A percentile compares a stretch with the other conserved stretches of the same genome.
These are phyloP conservation scores for Wallacemonas sp. DNA, from an alignment of 208 protist genomes.

Conservation along the genomic window DNA sequence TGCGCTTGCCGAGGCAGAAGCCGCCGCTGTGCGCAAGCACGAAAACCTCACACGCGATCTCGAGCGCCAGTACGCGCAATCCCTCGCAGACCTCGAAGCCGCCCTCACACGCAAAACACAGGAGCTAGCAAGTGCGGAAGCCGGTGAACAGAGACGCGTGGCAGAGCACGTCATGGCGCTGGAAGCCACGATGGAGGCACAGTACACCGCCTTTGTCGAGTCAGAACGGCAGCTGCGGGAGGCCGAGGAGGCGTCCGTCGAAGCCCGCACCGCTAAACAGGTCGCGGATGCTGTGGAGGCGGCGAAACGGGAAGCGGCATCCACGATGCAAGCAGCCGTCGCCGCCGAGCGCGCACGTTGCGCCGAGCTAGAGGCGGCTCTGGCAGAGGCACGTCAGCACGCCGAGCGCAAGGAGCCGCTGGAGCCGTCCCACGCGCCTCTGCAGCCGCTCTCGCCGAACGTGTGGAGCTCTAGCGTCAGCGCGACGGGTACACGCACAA, in stretches of 20 bases:
- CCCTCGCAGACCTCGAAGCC: slow-evolving; percentile 19
- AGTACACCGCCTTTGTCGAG: slow-evolving; percentile 17
- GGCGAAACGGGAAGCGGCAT: slow-evolving; percentile 4
- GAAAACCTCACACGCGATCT: not conserved
- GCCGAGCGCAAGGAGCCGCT: not conserved
- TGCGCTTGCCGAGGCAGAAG: not conserved
- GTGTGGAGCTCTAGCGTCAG: not conserved
- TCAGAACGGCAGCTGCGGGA: slow-evolving; percentile 3
- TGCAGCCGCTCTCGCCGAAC: not conserved
- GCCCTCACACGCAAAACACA: slow-evolving; percentile 26
- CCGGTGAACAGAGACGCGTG: slow-evolving; percentile 20
- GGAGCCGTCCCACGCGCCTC: not conserved
- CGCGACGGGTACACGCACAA: not conserved
- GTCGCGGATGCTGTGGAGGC: slow-evolving; percentile 1
- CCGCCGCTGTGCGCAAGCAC: not conserved
- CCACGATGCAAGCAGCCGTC: not conserved
- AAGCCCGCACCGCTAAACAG: not conserved
- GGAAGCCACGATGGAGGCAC: slow-evolving; percentile 17
- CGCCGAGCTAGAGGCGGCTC: slow-evolving; percentile 2
- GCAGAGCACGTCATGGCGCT: slow-evolving; percentile 14
- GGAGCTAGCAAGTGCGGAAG: slow-evolving; percentile 17
- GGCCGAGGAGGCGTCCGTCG: slow-evolving; percentile 13
- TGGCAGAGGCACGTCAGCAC: not conserved
- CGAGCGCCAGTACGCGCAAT: slow-evolving; percentile 27
- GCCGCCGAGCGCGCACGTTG: not conserved